Conservation (phyloP, 106 monocot species). For the Allium fistulosum region DNA sequence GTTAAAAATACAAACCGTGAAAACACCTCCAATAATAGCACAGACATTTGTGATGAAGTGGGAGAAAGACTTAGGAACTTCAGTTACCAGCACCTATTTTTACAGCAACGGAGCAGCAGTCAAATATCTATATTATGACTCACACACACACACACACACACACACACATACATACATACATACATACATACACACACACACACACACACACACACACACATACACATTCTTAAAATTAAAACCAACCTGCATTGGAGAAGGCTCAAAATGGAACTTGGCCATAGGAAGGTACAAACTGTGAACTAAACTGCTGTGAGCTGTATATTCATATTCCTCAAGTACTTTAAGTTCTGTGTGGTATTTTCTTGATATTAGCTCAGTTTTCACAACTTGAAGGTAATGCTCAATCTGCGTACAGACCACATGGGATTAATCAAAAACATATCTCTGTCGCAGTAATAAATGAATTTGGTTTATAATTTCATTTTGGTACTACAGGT, state of each 20-base stretch:
- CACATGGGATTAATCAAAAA: not conserved
- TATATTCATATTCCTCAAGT: conserved; percentile 92
- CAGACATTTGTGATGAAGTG: conserved; percentile 97
- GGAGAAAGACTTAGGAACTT: conserved; percentile 80
- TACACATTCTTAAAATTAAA: not conserved
- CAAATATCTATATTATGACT: too few relatives aligned
- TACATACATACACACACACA: too few relatives aligned
- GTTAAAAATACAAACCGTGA: conserved; percentile 55
- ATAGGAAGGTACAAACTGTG: conserved; percentile 72
- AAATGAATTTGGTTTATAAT: too few relatives aligned
- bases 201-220: too few relatives aligned
- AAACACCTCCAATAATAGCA: conserved; percentile 93
- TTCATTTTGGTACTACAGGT: too few relatives aligned
- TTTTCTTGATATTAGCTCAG: conserved; percentile 55
- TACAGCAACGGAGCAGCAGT: not conserved
- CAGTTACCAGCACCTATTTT: conserved; percentile 75
- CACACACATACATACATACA: too few relatives aligned
- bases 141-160: too few relatives aligned
- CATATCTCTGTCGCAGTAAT: not conserved
- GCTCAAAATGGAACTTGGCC: conserved; percentile 91
- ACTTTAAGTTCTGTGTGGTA: conserved; percentile 42
- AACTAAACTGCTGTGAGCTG: conserved; percentile 81
- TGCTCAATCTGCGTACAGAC: conserved; percentile 70
- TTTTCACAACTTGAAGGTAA: conserved; percentile 89
- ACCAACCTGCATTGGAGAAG: conserved; percentile 36